A percentile compares a stretch with the other conserved stretches of the same genome.
These are phyloP conservation scores for Globisporangium irregulare DNA, from an alignment of 352 stramenopile species.

Conservation along the genomic window DNA sequence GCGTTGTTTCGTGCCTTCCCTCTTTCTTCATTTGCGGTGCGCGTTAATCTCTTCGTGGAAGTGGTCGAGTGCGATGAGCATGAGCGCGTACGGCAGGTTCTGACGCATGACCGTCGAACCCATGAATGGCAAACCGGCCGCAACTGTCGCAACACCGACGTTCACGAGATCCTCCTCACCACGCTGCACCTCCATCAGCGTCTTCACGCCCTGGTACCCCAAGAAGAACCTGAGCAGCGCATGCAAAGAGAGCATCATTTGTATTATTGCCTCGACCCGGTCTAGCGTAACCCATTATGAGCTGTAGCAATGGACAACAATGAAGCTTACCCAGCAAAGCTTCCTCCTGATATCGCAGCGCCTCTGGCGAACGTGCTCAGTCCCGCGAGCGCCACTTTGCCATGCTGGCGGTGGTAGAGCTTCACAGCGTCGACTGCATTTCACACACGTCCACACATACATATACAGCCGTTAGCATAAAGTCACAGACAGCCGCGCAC, in stretches of 20 bases:
- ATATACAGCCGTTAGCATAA: not conserved
- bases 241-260: not conserved
- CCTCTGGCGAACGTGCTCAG: constrained; percentile 44
- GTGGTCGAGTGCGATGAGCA: constrained; percentile 75
- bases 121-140: constrained; percentile 54
- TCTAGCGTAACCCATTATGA: not conserved
- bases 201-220: constrained; percentile 74
- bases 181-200: constrained; percentile 56
- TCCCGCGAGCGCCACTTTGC: constrained; percentile 39
- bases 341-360: constrained; percentile 52
- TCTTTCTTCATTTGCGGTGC: constrained; percentile 28
- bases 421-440: constrained; percentile 60
- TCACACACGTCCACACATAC: constrained; percentile 3
- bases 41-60: constrained; percentile 81
- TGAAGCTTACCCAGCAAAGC: constrained; percentile 41
- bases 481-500: not conserved
- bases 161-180: constrained; percentile 54
- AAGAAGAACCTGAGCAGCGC: constrained; percentile 63
- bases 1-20: not conserved
- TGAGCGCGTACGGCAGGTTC: constrained; percentile 72
- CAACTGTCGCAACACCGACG: constrained; percentile 50
- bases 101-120: constrained; percentile 62
- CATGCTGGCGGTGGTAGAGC: constrained; percentile 56
- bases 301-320: not conserved
- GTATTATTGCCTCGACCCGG: not conserved